Percentiles rank a stretch among this genome's conserved stretches.
These are phyloP conservation scores for Apophysomyces elegans DNA, from an alignment of 371 early-diverging fungal species.

Conservation along the genomic window DNA sequence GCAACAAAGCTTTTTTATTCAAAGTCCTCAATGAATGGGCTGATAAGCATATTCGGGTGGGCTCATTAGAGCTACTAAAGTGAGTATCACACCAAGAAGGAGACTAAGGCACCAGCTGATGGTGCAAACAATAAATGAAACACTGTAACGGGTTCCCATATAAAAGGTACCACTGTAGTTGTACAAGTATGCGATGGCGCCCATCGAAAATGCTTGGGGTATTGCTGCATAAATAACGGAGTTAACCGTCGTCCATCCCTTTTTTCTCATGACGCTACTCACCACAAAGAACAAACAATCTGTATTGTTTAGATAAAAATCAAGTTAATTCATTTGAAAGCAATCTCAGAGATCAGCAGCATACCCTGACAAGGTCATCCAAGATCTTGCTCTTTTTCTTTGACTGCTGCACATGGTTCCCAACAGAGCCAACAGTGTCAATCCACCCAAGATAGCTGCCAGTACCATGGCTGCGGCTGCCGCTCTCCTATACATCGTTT, in stretches of 20 bases:
- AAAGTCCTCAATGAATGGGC: constrained; percentile 18
- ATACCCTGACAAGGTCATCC: constrained; percentile 48
- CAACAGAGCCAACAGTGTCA: constrained; percentile 38
- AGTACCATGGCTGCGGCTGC: constrained; percentile 50
- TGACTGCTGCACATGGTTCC: constrained; percentile 48
- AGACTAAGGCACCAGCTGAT: constrained; percentile 50
- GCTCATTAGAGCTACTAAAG: constrained; percentile 37
- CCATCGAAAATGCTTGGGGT: constrained; percentile 51
- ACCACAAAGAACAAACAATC: constrained; percentile 34
- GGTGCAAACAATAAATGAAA: constrained; percentile 47
- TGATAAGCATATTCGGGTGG: constrained; percentile 53
- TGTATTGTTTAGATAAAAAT: background rate
- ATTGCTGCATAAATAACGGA: constrained; percentile 22
- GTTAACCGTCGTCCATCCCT: background rate
- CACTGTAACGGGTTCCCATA: constrained; percentile 50
- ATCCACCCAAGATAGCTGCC: constrained; percentile 43
- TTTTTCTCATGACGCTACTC: background rate
- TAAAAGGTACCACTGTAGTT: constrained; percentile 50
- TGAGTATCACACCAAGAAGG: constrained; percentile 38
- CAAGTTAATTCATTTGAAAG: no score
- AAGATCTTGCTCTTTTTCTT: constrained; percentile 45
- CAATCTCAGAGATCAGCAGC: background rate
- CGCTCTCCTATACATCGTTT: constrained; percentile 32
- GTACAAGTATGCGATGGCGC: constrained; percentile 47
- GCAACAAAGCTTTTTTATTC: background rate